Percentiles rank a stretch among this genome's conserved stretches.
phyloP scores from a whole-genome alignment of 306 rosid genomes.

The Quercus parvula region DNA sequence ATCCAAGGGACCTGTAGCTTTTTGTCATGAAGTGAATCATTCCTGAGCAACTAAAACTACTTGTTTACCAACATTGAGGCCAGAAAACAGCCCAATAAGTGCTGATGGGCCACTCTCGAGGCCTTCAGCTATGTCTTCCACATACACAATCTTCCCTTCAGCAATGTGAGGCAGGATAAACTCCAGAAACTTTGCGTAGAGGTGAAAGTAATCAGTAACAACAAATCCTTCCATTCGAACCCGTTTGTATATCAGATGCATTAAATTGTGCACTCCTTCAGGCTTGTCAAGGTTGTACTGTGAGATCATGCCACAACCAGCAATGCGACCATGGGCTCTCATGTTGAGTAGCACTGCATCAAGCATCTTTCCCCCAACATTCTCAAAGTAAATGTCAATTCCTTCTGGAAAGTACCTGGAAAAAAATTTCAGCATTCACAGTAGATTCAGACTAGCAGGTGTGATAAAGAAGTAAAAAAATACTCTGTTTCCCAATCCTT shows the following conservation, averaged over 20 bases:
- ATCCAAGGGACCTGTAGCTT: background rate
- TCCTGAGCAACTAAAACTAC: slow-evolving; percentile 13
- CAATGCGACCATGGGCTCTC: background rate
- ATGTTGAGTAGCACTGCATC: background rate
- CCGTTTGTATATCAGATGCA: background rate
- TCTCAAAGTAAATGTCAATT: background rate
- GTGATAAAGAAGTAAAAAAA: too few relatives aligned
- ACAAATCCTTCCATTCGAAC: slow-evolving; percentile 20
- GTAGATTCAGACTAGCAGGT: too few relatives aligned
- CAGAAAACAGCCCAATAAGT: slow-evolving; percentile 29
- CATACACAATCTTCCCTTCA: slow-evolving; percentile 24
- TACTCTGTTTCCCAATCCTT: too few relatives aligned
- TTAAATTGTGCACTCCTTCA: slow-evolving; percentile 30
- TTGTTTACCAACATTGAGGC: slow-evolving; percentile 39
- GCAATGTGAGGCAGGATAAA: slow-evolving; percentile 15
- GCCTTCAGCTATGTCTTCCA: slow-evolving; percentile 36
- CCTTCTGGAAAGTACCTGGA: background rate
- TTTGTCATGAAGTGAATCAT: background rate
- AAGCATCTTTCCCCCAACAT: background rate
- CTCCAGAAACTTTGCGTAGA: slow-evolving; percentile 19
- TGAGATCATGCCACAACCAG: slow-evolving; percentile 25
- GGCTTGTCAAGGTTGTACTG: slow-evolving; percentile 33
- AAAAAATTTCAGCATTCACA: background rate
- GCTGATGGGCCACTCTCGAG: slow-evolving; percentile 28
- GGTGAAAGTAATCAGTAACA: slow-evolving; percentile 11